phyloP scores from a whole-genome alignment of 2,329 filamentous ascomycete genomes.

The Fusarium poae region DNA sequence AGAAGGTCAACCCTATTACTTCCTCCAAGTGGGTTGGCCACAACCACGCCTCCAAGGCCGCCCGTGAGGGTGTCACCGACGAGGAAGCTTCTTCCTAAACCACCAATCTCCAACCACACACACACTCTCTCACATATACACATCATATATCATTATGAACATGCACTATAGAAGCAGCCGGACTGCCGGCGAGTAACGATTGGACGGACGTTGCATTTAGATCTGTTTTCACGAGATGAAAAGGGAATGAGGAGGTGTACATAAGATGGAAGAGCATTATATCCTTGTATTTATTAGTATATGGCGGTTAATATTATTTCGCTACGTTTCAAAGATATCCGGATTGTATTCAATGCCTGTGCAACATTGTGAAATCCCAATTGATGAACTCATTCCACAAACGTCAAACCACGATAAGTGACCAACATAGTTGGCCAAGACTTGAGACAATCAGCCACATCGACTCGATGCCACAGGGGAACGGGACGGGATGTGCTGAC shows the following conservation, averaged over 20 bases:
- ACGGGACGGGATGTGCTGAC: neutral
- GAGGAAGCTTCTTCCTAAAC: conserved; percentile 39
- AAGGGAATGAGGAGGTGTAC: conserved; percentile 14
- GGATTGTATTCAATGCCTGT: too few species aligned
- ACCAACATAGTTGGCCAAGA: neutral
- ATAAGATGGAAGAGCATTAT: conserved; percentile 34
- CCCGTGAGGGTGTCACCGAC: conserved; percentile 33
- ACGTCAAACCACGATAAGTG: neutral
- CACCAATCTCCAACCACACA: neutral
- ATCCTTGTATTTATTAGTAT: conserved; percentile 39
- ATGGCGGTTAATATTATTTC: conserved; percentile 33
- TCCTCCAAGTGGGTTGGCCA: conserved; percentile 52
- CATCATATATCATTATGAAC: conserved; percentile 12
- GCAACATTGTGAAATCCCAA: neutral
- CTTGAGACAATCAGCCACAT: neutral
- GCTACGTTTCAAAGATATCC: conserved; percentile 5
- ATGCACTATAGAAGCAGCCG: conserved; percentile 26
- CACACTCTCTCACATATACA: neutral
- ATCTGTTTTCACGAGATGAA: conserved; percentile 9
- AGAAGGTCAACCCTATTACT: conserved; percentile 63
- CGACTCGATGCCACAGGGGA: neutral
- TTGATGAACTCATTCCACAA: neutral
- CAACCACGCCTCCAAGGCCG: conserved; percentile 24
- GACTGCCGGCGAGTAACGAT: conserved; percentile 35
- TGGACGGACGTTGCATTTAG: conserved; percentile 34